A percentile compares a stretch with the other conserved stretches of the same genome.
phyloP scores from a whole-genome alignment of 345 rosid genomes.

The Adansonia digitata region DNA sequence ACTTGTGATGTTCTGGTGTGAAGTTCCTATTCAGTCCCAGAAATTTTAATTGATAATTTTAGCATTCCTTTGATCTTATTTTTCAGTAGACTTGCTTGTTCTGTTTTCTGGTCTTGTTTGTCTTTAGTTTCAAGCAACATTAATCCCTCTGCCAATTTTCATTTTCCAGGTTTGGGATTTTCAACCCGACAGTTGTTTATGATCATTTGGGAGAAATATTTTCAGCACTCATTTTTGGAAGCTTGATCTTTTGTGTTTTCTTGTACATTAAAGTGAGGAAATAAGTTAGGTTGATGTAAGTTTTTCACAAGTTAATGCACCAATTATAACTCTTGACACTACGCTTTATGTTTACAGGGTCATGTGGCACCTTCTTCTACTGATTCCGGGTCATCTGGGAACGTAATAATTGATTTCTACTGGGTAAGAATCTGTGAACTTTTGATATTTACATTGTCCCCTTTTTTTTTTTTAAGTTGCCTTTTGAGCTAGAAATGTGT shows the following conservation, averaged over 20 bases:
- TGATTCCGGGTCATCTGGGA: conserved; percentile 93
- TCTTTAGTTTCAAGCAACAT: neutral
- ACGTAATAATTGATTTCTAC: conserved; percentile 86
- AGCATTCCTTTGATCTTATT: neutral
- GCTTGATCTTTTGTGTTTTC: conserved; percentile 81
- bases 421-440: conserved; percentile 60
- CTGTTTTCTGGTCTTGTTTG: neutral
- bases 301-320: conserved; percentile 10
- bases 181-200: conserved; percentile 80
- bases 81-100: neutral
- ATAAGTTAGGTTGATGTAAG: conserved; percentile 3
- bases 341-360: conserved; percentile 47
- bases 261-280: conserved; percentile 78
- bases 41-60: neutral
- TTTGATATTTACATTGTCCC: conserved; percentile 7
- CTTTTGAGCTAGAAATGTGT: neutral
- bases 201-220: conserved; percentile 96
- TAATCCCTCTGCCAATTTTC: conserved; percentile 3
- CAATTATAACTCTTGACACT: conserved; percentile 20
- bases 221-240: conserved; percentile 82
- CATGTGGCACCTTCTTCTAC: conserved; percentile 87
- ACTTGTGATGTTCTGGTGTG: neutral
- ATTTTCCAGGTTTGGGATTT: conserved; percentile 80
- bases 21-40: neutral
- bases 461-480: neutral